Conservation (phyloP, 768 basidiomycete species). For the Russula brevipes region DNA sequence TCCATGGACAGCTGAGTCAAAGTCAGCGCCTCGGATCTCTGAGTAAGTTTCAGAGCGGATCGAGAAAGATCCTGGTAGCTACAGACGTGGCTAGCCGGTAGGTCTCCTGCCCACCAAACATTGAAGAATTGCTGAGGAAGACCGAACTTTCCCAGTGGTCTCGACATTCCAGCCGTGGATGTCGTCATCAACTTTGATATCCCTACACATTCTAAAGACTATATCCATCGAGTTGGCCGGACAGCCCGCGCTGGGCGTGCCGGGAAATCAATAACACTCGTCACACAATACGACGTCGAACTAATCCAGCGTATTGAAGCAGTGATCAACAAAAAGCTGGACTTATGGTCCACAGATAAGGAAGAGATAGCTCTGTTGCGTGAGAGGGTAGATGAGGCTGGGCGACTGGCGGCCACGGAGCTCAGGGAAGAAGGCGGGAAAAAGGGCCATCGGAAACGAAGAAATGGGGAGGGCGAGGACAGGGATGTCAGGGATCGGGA, state of each 20-base stretch:
- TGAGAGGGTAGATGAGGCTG: conserved; percentile 87
- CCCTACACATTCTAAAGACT: conserved; percentile 97
- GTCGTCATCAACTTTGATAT: conserved; percentile 97
- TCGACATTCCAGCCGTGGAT: conserved; percentile 95
- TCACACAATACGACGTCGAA: conserved; percentile 98
- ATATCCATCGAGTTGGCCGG: conserved; percentile 96
- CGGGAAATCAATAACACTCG: conserved; percentile 95
- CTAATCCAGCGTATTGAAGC: conserved; percentile 91
- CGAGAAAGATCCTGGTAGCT: conserved; percentile 86
- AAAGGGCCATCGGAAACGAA: conserved; percentile 46
- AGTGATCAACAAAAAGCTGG: conserved; percentile 90
- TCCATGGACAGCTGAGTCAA: conserved; percentile 94
- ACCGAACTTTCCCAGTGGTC: conserved; percentile 50
- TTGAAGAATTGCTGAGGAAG: not conserved
- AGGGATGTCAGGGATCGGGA: conserved; percentile 83
- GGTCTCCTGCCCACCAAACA: conserved; percentile 27
- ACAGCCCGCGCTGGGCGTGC: conserved; percentile 97
- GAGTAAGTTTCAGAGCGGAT: conserved; percentile 92
- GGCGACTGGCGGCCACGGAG: conserved; percentile 67
- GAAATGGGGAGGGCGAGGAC: conserved; percentile 43
- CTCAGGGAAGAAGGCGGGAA: conserved; percentile 68
- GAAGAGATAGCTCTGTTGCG: conserved; percentile 83
- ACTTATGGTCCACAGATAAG: conserved; percentile 77
- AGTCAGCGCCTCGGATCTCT: conserved; percentile 90
- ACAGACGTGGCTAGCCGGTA: conserved; percentile 94